A percentile compares a stretch with the other conserved stretches of the same genome.
These are phyloP conservation scores for Saxispiralis lemnorum DNA, from an alignment of 495 filamentous ascomycete species.

Conservation along the genomic window DNA sequence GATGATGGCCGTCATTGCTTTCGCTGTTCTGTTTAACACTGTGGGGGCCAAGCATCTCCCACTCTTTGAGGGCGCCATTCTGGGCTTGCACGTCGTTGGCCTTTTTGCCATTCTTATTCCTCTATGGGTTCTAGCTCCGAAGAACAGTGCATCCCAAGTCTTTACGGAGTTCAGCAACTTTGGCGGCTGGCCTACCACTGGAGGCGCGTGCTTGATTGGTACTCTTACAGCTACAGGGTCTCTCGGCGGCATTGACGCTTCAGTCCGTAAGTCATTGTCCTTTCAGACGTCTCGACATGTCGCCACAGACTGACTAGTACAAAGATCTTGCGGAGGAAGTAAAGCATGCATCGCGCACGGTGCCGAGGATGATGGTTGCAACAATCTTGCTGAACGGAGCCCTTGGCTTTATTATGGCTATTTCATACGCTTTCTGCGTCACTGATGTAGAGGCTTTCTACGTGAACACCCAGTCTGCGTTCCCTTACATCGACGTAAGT, in stretches of 20 bases:
- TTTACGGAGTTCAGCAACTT: conserved; percentile 14
- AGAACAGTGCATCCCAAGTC: conserved; percentile 12
- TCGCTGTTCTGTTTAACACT: conserved; percentile 12
- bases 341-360: conserved; percentile 3
- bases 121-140: conserved; percentile 18
- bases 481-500: background rate
- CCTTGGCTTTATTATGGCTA: conserved; percentile 8
- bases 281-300: background rate
- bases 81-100: conserved; percentile 11
- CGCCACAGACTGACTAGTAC: too few relatives aligned
- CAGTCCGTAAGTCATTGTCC: conserved; percentile 8
- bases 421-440: conserved; percentile 18
- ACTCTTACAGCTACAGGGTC: conserved; percentile 4
- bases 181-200: conserved; percentile 13
- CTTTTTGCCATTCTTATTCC: conserved; percentile 14
- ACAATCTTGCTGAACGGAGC: conserved; percentile 7
- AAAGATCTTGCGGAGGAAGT: conserved; percentile 7
- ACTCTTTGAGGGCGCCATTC: conserved; percentile 8
- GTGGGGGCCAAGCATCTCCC: conserved; percentile 4
- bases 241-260: conserved; percentile 9
- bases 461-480: conserved; percentile 4
- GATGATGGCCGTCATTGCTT: conserved; percentile 2
- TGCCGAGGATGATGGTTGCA: conserved; percentile 7
- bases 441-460: conserved; percentile 24
- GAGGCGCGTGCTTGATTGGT: conserved; percentile 2